Percentiles rank a stretch among this genome's conserved stretches.
These are phyloP conservation scores for Diplocarpon rosae DNA, from an alignment of 2,329 filamentous ascomycete genomes.

Conservation along the genomic window DNA sequence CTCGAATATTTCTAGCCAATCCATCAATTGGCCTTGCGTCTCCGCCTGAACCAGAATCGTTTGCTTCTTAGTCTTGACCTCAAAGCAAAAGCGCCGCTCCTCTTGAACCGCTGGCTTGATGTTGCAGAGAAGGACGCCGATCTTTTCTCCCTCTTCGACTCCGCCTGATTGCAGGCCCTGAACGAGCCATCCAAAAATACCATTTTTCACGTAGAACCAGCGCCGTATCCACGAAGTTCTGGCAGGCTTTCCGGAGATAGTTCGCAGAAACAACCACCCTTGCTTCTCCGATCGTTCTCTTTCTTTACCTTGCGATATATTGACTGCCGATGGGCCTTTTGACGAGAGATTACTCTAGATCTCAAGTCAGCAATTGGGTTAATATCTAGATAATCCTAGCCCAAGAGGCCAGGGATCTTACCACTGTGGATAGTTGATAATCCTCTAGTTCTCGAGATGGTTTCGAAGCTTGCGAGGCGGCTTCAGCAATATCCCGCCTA, in stretches of 20 bases:
- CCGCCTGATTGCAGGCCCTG: constrained; percentile 69
- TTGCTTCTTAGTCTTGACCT: constrained; percentile 94
- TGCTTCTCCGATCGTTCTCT: constrained; percentile 60
- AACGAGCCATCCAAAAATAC: constrained; percentile 90
- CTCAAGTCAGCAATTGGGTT: background rate
- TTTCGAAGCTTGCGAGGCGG: constrained; percentile 55
- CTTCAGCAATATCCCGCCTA: constrained; percentile 71
- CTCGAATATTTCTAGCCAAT: constrained; percentile 91
- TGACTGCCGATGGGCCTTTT: constrained; percentile 48
- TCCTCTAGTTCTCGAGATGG: constrained; percentile 89
- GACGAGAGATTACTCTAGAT: constrained; percentile 58
- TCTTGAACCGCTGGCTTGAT: constrained; percentile 85
- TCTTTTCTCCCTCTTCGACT: constrained; percentile 91
- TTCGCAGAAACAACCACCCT: constrained; percentile 83
- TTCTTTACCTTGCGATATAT: constrained; percentile 40
- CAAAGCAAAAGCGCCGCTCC: constrained; percentile 92
- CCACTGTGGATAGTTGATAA: constrained; percentile 82
- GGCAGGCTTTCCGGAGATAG: constrained; percentile 75
- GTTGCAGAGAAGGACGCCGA: constrained; percentile 87
- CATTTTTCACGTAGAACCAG: constrained; percentile 94
- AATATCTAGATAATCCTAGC: background rate
- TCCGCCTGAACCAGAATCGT: constrained; percentile 86
- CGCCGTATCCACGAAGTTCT: constrained; percentile 80
- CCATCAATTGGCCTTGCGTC: constrained; percentile 80
- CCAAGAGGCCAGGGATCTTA: background rate